A percentile compares a stretch with the other conserved stretches of the same genome.
These are phyloP conservation scores for Candida boidinii DNA, from an alignment of 805 yeast species.

Conservation along the genomic window DNA sequence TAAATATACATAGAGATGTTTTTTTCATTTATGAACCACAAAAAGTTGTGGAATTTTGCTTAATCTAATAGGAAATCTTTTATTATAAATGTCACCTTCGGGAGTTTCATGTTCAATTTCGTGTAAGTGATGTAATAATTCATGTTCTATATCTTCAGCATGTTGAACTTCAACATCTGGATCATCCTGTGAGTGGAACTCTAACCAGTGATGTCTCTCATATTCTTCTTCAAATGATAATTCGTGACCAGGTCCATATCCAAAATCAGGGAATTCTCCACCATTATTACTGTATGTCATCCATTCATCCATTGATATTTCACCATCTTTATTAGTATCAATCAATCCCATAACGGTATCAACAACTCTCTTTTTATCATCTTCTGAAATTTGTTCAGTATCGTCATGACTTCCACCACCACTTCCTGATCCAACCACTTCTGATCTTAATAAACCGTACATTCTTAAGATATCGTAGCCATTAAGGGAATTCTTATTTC, in stretches of 20 bases:
- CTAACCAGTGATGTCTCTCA: slow-evolving; percentile 90
- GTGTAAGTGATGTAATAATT: slow-evolving; percentile 75
- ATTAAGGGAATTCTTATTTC: slow-evolving; percentile 48
- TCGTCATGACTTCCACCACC: slow-evolving; percentile 80
- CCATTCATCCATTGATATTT: slow-evolving; percentile 65
- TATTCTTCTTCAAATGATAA: slow-evolving; percentile 82
- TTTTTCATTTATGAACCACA: too few species aligned
- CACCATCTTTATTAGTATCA: slow-evolving; percentile 61
- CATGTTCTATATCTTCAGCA: slow-evolving; percentile 85
- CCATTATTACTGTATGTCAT: slow-evolving; percentile 49
- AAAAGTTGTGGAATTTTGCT: slow-evolving; percentile 18
- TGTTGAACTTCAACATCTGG: slow-evolving; percentile 78
- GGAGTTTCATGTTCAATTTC: slow-evolving; percentile 54
- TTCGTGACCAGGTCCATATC: slow-evolving; percentile 89
- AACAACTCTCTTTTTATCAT: slow-evolving; percentile 47
- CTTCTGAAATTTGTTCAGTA: slow-evolving; percentile 48
- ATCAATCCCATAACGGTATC: slow-evolving; percentile 45
- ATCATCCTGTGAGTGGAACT: slow-evolving; percentile 67
- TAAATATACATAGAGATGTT: too few species aligned
- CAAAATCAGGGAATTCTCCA: slow-evolving; percentile 80
- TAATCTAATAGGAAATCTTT: slow-evolving; percentile 10
- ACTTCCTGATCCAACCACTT: slow-evolving; percentile 78
- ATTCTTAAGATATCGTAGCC: slow-evolving; percentile 61
- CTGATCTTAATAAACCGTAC: slow-evolving; percentile 70
- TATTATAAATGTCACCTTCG: slow-evolving; percentile 8